phyloP scores from a whole-genome alignment of 2,329 filamentous ascomycete species.

The Didymella keratinophila region DNA sequence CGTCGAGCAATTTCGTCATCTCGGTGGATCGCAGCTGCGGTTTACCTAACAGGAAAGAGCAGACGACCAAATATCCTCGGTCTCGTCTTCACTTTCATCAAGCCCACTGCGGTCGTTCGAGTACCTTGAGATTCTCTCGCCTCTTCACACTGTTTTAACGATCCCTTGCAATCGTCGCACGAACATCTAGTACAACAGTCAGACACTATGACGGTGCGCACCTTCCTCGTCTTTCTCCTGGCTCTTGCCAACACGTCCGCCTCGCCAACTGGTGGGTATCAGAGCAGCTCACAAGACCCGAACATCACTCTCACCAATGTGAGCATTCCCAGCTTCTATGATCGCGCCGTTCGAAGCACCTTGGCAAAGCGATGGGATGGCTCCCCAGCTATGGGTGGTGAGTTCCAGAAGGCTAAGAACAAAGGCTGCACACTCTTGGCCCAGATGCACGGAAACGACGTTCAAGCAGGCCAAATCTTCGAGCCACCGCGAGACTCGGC shows the following conservation, averaged over 20 bases:
- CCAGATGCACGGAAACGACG: conserved; percentile 12
- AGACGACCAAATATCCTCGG: neutral
- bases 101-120: neutral
- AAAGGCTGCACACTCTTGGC: conserved; percentile 7
- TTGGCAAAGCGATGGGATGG: conserved; percentile 12
- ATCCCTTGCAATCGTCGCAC: neutral
- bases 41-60: neutral
- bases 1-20: too few species aligned
- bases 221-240: neutral
- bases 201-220: neutral
- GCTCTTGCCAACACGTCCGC: neutral
- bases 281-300: neutral
- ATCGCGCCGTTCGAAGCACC: neutral
- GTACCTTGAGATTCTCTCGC: neutral
- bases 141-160: too few species aligned
- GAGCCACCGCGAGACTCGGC: neutral
- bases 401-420: conserved; percentile 1
- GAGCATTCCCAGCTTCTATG: neutral
- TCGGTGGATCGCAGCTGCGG: neutral
- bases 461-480: conserved; percentile 5
- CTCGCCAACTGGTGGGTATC: neutral
- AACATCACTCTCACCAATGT: too few species aligned
- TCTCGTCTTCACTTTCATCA: neutral
- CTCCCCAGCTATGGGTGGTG: conserved; percentile 14
- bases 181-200: neutral